Base-by-base conservation (phyloP, 495 filamentous ascomycete genomes). In the Neurospora sp. region DNA sequence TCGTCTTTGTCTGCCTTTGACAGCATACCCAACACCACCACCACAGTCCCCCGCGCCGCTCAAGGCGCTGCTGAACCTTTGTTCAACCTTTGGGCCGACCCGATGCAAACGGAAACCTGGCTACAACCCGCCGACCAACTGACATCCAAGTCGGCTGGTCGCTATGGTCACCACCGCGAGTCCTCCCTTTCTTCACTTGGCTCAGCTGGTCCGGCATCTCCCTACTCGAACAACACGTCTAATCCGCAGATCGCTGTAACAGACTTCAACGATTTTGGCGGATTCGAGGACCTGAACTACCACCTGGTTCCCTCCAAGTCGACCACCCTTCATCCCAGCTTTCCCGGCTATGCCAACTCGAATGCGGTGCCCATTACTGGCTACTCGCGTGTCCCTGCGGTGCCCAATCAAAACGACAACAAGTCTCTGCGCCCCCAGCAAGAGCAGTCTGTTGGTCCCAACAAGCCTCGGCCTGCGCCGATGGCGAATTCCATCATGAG, bases 121-220 rank as follows among this genome's bases (percentile, higher is more conserved):
- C 70, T 81, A 70, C 74, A 79, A 66, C 76, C 76, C 39, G 78
- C 69, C 69, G 78, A 76, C 71, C 84, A 83, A 71, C 79, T 83
- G 69, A 85, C 83, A 38, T 82, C 83, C 18, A 81, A 83, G 78
- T 80, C 82, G 10, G 54, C 77, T 37, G 78, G 82, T 66, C 79
- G 79, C 7, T 76, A 84, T 49, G 77, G 80, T n/a, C 86, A 89
- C 75, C 84, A 87, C 73, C 85, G 87, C 73, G 86, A 88, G 75
- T 85, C 85, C 11, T 88, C 87, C 35, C 81, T 85, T 46, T 89
- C 87, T 0, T 88, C 88, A 3, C 72, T 88, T 70, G 87, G 85
- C n/a, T 89, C 87, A 1, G 81, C 86, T 69, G 84, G 86, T 10
- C 87, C 88, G 20, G 79, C 83, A 0, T 90, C 88, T 42, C 88